A percentile compares a stretch with the other conserved stretches of the same genome.
These are phyloP conservation scores for Vaccinium myrtillus DNA, from an alignment of 148 eudicot genomes.

Conservation along the genomic window DNA sequence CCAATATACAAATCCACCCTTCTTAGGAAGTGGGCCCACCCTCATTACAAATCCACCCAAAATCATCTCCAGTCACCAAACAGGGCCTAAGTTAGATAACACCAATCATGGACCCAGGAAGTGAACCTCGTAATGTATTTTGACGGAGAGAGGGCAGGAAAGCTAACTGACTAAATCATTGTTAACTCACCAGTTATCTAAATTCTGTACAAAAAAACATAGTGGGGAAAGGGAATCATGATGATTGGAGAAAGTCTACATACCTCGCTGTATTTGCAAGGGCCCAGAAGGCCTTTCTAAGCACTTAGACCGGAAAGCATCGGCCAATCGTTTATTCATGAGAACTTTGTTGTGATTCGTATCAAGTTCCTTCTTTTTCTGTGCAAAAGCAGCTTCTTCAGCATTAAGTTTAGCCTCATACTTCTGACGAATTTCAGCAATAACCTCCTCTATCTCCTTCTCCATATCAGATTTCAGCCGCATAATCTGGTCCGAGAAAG, in stretches of 20 bases:
- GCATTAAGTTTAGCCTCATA: conserved; percentile 52
- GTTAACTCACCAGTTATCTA: neutral
- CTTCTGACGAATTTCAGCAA: conserved; percentile 51
- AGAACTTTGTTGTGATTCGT: conserved; percentile 40
- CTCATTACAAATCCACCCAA: no score
- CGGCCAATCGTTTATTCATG: conserved; percentile 71
- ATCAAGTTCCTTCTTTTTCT: conserved; percentile 58
- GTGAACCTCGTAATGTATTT: neutral
- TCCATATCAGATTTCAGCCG: conserved; percentile 60
- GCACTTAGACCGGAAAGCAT: conserved; percentile 64
- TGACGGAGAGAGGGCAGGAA: neutral
- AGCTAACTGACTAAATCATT: neutral
- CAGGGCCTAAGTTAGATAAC: neutral
- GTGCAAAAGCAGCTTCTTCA: conserved; percentile 49
- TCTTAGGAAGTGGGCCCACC: no score
- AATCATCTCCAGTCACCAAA: no score
- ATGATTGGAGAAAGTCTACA: neutral
- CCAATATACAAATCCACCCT: no score
- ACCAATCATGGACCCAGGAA: neutral
- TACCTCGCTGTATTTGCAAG: conserved; percentile 50
- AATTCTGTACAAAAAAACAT: neutral
- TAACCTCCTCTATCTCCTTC: conserved; percentile 61
- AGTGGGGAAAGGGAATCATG: neutral
- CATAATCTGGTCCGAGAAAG: conserved; percentile 44
- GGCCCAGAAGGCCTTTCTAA: conserved; percentile 43